Evolutionary conservation across 2,329 filamentous ascomycete genomes (phyloP).

Genomic region (Cytospora chrysosperma): DNA sequence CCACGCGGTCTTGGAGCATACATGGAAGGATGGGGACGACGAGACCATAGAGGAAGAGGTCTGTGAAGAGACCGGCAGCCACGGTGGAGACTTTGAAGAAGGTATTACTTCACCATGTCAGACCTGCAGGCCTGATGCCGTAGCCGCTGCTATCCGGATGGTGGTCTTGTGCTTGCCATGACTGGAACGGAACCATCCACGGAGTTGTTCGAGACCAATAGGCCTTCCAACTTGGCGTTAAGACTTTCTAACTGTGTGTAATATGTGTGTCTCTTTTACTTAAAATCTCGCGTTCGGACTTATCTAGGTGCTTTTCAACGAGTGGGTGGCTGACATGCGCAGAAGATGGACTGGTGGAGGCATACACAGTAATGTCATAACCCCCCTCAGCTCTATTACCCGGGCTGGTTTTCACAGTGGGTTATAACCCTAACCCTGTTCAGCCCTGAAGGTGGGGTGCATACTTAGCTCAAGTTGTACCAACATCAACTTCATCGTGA

Average conservation of each 20-base stretch:
- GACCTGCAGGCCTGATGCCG: conserved; percentile 9
- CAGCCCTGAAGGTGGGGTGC: neutral
- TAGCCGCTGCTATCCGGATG: conserved; percentile 18
- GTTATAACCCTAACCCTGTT: neutral
- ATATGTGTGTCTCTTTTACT: neutral
- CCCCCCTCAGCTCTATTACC: no score
- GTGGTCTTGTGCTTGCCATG: conserved; percentile 15
- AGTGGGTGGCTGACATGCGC: no score
- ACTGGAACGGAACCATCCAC: neutral
- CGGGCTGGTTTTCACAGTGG: no score
- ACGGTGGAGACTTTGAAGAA: conserved; percentile 59
- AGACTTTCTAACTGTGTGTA: neutral
- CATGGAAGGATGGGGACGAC: conserved; percentile 59
- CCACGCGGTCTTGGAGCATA: conserved; percentile 52
- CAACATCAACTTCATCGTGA: no score
- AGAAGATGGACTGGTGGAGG: neutral
- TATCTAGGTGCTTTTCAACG: neutral
- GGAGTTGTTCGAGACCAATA: neutral
- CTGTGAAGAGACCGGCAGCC: conserved; percentile 54
- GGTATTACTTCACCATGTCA: conserved; percentile 54
- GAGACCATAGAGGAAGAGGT: conserved; percentile 59
- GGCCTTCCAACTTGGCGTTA: neutral
- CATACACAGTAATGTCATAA: neutral
- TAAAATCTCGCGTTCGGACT: neutral
- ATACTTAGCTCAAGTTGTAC: neutral